phyloP scores from a whole-genome alignment of 257 asterid species.

The Solanum verrucosum region DNA sequence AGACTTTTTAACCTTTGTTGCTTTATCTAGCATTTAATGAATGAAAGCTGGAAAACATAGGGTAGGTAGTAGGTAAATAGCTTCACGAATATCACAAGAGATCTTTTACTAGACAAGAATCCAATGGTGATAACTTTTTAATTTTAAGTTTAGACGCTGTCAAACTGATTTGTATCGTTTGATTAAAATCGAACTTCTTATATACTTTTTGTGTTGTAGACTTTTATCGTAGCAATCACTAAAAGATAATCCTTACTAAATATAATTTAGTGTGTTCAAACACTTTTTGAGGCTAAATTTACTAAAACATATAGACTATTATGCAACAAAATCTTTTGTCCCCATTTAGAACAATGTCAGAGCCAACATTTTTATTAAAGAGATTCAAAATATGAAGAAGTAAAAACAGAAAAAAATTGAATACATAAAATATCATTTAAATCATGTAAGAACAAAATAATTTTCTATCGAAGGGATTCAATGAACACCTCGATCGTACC shows the following conservation, averaged over 20 bases:
- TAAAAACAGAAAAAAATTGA: rapidly evolving
- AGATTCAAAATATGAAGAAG: too few relatives aligned
- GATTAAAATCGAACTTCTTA: neutral
- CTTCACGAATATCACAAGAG: neutral
- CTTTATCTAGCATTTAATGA: neutral
- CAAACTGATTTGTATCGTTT: neutral
- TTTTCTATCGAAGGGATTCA: too few relatives aligned
- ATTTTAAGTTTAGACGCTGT: neutral
- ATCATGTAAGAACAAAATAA: too few relatives aligned
- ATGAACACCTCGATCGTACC: rapidly evolving
- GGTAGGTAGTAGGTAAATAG: neutral
- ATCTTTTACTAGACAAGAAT: neutral
- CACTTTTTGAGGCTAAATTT: neutral
- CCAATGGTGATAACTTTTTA: neutral
- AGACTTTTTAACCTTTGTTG: neutral
- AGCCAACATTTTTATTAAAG: rapidly evolving
- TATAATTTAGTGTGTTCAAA: neutral
- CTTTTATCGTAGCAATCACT: neutral
- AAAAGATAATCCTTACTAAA: neutral
- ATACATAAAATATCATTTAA: too few relatives aligned
- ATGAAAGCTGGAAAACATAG: neutral
- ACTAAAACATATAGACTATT: neutral
- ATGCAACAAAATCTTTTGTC: neutral
- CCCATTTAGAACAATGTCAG: neutral
- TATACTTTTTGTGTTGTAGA: neutral